Evolutionary conservation across 2,329 filamentous ascomycete species (phyloP).

Genomic region (Claviceps arundinis): DNA sequence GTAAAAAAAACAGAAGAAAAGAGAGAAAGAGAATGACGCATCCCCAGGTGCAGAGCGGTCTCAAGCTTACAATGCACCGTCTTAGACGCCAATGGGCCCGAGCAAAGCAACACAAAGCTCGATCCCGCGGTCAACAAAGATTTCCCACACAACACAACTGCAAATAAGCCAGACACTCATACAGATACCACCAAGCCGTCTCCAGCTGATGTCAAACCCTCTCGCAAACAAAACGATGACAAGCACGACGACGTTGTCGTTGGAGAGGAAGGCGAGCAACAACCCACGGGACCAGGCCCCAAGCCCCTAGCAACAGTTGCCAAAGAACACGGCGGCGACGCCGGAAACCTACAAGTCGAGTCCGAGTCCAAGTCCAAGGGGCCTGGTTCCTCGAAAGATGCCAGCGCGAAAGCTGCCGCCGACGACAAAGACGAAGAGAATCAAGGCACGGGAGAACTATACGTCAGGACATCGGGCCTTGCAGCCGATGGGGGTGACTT

Average conservation of each 20-base stretch:
- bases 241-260: constrained; percentile 19
- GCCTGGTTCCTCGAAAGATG: background rate
- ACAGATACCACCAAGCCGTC: background rate
- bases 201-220: background rate
- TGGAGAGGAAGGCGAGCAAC: constrained; percentile 21
- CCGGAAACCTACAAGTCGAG: constrained; percentile 9
- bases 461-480: constrained; percentile 44
- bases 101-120: background rate
- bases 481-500: constrained; percentile 54
- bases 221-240: background rate
- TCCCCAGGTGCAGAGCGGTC: too few species aligned
- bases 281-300: constrained; percentile 16
- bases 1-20: background rate
- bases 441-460: constrained; percentile 41
- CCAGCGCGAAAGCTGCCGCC: constrained; percentile 4
- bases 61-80: background rate
- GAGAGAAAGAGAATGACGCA: background rate
- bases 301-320: constrained; percentile 23
- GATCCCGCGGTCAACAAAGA: background rate
- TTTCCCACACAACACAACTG: too few species aligned
- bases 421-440: constrained; percentile 10
- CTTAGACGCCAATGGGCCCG: background rate
- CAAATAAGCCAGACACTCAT: background rate
- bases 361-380: background rate
- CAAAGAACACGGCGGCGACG: constrained; percentile 18